Evolutionary conservation across 2,329 filamentous ascomycete genomes (phyloP), one percentile per base, ranked within the genome.

Genomic region (Emericellopsis atlantica): DNA sequence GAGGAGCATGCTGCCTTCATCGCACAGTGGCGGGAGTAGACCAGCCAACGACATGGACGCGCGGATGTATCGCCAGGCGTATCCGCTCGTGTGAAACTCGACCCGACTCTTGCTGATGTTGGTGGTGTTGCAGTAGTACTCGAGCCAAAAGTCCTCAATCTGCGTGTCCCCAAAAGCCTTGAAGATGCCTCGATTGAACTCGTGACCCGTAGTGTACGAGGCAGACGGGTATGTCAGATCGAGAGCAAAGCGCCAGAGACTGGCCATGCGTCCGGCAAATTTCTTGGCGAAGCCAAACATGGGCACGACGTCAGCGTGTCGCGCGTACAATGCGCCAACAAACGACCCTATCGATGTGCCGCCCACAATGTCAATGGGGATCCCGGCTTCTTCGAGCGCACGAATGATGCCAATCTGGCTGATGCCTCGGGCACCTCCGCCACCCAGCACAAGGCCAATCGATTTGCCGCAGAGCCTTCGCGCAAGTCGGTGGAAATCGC

Each of bases 121-220:
- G 32, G 93, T 98, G 1, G 92, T 96, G 62, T 98, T 98, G 72
- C 93, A 98, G 65, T 98, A 98, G 58, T 87, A 98, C 50, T 95
- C 88, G 10, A 98, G 74, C 92, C 92, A 98, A 54, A 96, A 98
- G 59, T 98, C 92, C 62, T 98, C 92, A 43, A 98, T 96, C 56
- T 96, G 92, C 9, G 86, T 85, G 53, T 95, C 87, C 12, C 89
- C 92, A 57, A 98, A 95, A 0, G 90, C 88, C 61, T 98, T 98
- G 76, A 95, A 98, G 48, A 98, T 95, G 33, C 92, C 92, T 6
- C 92, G 84, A 53, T 98, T 98, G 73, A 98, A 98, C 54, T 98
- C 92, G 56, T 98, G 92, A 1, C 92, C 92, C 0, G 92, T 98
- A 1, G 93, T 98, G 62, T 98, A 98, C 1, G 90, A 95, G 7